Percentiles rank a stretch among this genome's conserved stretches.
Conservation (phyloP, 257 asterid genomes). For the Solanum ossicruentum region DNA sequence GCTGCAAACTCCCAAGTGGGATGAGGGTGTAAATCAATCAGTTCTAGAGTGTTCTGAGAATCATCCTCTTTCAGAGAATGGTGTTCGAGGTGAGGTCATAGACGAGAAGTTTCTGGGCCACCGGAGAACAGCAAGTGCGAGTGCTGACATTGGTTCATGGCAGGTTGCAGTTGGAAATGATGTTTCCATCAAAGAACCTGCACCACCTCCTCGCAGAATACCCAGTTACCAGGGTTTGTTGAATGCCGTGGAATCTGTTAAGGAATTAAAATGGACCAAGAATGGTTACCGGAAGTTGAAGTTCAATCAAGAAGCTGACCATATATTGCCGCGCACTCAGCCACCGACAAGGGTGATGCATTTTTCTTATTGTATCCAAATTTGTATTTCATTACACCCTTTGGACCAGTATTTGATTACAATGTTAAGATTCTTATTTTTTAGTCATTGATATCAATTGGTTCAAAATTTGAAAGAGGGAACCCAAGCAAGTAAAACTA, state of each 20-base stretch:
- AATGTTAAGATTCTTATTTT: background rate
- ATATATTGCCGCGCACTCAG: slow-evolving; percentile 39
- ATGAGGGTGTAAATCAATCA: slow-evolving; percentile 14
- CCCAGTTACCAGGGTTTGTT: slow-evolving; percentile 72
- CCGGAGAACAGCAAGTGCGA: slow-evolving; percentile 90
- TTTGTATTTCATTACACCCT: background rate
- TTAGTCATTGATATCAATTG: background rate
- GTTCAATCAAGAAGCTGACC: slow-evolving; percentile 29
- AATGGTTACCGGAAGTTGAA: slow-evolving; percentile 69
- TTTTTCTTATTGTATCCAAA: background rate
- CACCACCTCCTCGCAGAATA: slow-evolving; percentile 50
- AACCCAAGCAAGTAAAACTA: background rate
- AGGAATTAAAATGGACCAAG: slow-evolving; percentile 61
- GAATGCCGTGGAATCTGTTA: slow-evolving; percentile 60
- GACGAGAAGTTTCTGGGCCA: slow-evolving; percentile 50
- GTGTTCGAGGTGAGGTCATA: slow-evolving; percentile 27
- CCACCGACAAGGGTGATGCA: slow-evolving; percentile 38
- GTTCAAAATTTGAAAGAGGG: background rate
- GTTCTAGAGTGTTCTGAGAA: slow-evolving; percentile 31
- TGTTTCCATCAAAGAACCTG: slow-evolving; percentile 22
- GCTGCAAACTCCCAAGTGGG: slow-evolving; percentile 9
- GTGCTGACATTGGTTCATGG: slow-evolving; percentile 82
- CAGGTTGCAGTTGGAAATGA: slow-evolving; percentile 48
- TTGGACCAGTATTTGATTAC: background rate
- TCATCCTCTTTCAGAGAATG: slow-evolving; percentile 36